Evolutionary conservation across 257 asterid genomes (phyloP).

Genomic region (Gentiana macrophylla): DNA sequence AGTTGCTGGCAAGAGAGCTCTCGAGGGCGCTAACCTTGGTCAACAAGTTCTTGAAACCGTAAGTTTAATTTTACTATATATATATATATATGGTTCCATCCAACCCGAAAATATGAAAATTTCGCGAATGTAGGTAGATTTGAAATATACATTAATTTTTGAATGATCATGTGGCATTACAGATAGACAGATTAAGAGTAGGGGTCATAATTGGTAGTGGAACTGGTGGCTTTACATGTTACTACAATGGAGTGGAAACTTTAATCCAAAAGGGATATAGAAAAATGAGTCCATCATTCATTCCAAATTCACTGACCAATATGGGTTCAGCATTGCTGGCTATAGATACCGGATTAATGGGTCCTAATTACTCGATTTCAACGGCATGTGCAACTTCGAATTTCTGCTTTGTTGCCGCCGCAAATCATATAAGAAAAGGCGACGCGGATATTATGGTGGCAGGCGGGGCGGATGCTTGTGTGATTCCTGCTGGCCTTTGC

Average conservation of each 20-base stretch:
- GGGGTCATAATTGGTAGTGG: conserved; percentile 31
- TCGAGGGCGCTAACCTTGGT: conserved; percentile 37
- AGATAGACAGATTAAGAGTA: conserved; percentile 29
- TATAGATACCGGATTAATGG: conserved; percentile 33
- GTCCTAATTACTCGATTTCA: conserved; percentile 34
- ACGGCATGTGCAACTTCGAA: conserved; percentile 38
- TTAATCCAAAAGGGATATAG: conserved; percentile 28
- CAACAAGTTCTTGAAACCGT: conserved; percentile 25
- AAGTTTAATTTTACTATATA: conserved; percentile 5
- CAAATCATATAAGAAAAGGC: conserved; percentile 33
- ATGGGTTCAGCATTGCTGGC: conserved; percentile 35
- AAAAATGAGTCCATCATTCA: conserved; percentile 34
- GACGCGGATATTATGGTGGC: conserved; percentile 37
- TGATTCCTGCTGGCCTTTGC: conserved; percentile 22
- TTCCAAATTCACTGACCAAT: conserved; percentile 32
- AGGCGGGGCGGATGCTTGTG: conserved; percentile 33
- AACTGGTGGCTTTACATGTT: conserved; percentile 28
- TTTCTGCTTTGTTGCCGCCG: conserved; percentile 25
- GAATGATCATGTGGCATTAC: conserved; percentile 2
- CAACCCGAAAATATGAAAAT: too few species aligned
- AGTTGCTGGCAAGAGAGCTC: conserved; percentile 51
- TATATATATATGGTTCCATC: too few species aligned
- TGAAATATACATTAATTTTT: conserved; percentile 1
- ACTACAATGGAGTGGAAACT: conserved; percentile 26
- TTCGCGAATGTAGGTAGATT: neutral